Evolutionary conservation across 2,329 filamentous ascomycete species (phyloP).

Genomic region (Hymenoscyphus albidus): DNA sequence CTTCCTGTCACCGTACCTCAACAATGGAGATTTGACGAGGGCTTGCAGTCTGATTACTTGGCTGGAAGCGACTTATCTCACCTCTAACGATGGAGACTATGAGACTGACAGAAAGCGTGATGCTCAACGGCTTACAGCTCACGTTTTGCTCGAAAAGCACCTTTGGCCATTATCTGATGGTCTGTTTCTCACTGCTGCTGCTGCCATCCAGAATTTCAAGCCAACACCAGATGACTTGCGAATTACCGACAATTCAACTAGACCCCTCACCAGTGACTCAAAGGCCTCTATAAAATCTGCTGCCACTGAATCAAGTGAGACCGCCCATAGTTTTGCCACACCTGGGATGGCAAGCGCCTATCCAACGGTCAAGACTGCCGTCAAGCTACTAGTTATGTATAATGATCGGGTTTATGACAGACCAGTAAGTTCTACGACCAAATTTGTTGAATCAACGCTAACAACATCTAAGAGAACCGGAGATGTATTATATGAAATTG

Average conservation of each 20-base stretch:
- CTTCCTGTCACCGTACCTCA: conserved; percentile 29
- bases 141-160: conserved; percentile 30
- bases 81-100: conserved; percentile 25
- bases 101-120: conserved; percentile 26
- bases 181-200: conserved; percentile 32
- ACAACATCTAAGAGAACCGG: conserved; percentile 22
- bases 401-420: conserved; percentile 40
- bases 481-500: conserved; percentile 73
- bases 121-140: conserved; percentile 25
- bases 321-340: conserved; percentile 53
- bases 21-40: conserved; percentile 28
- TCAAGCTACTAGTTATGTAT: conserved; percentile 58
- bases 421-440: conserved; percentile 26
- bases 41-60: conserved; percentile 31
- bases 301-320: conserved; percentile 8
- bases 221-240: conserved; percentile 29
- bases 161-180: conserved; percentile 33
- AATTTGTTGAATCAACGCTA: conserved; percentile 17
- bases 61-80: conserved; percentile 32
- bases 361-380: conserved; percentile 53
- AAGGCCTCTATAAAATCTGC: conserved; percentile 8
- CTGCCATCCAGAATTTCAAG: conserved; percentile 33
- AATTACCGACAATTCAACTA: conserved; percentile 14
- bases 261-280: conserved; percentile 44
- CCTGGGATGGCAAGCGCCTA: conserved; percentile 54